Base-by-base conservation (phyloP, 1,139 yeast genomes). In the Geotrichum reessii region DNA sequence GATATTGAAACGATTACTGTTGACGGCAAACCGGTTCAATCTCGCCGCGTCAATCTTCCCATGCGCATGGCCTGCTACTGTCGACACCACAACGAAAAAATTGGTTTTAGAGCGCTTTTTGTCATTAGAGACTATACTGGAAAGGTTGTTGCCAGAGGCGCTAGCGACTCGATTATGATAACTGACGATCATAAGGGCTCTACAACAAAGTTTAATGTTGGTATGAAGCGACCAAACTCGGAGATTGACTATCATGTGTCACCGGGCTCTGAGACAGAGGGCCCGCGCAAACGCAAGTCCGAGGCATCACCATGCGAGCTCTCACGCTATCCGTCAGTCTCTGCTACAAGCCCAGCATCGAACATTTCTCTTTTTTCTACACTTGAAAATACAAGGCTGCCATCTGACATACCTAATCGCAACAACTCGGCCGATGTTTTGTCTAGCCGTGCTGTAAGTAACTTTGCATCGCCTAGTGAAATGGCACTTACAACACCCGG, bases 1-100 rank as follows among this genome's bases (percentile, higher is more conserved):
- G 81, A 87, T 57, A 40, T 68, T 40, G 60, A 52, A 5, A 64
- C 64, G 33, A 58, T 62, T 42, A 59, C 61, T 6, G 64, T 63
- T 8, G 66, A 67, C 57, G 71, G 73, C 4, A 70, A 82, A 64
- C 74, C 77, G 3, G 75, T 90, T 58, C 48, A 59, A 27, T 54
- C 64, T 22, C 61, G 65, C 40, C 62, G 63, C 54, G 52, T 68
- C 6, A 93, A 87, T 58, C 75, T 91, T 19, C 83, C 90, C 40
- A 88, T 95, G 24, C 81, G 97, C 74, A 82, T 91, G 52, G 91
- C 92, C n/a, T 91, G 97, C 71, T 91, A 91, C 71, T 91, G 97
- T 73, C 83, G 97, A 66, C 97, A 91, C 72, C 97, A 91, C 74
- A 83, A 84, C 67, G 96, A 90, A 66, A 75, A 83, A 24, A 81